Evolutionary conservation across 768 basidiomycete genomes (phyloP).

Genomic region (Leucocoprinus sp.): DNA sequence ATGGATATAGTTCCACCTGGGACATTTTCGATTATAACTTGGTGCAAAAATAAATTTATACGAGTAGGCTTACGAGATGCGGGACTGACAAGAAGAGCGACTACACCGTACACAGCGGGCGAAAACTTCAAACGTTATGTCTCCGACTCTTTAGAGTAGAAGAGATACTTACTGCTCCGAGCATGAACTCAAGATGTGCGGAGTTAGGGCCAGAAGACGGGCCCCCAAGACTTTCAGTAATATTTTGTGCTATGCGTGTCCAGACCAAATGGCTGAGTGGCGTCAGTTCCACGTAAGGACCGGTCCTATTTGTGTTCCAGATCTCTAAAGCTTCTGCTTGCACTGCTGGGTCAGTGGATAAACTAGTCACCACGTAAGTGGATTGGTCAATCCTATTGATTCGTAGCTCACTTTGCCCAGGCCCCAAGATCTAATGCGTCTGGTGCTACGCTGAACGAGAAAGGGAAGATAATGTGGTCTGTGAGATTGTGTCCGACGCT

Average conservation of each 20-base stretch:
- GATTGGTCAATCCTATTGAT: neutral
- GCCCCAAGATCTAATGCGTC: constrained; percentile 7
- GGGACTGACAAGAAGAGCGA: constrained; percentile 19
- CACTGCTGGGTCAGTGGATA: neutral
- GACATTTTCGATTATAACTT: constrained; percentile 9
- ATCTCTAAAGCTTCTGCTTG: constrained; percentile 3
- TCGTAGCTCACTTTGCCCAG: constrained; percentile 1
- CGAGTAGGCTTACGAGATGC: constrained; percentile 17
- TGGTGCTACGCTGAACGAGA: neutral
- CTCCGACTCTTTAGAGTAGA: constrained; percentile 3
- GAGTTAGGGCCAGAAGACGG: constrained; percentile 11
- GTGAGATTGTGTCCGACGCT: constrained; percentile 22
- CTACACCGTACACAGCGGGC: constrained; percentile 16
- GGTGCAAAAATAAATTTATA: neutral
- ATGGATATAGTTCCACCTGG: constrained; percentile 12
- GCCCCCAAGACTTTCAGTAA: constrained; percentile 4
- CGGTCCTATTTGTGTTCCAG: constrained; percentile 8
- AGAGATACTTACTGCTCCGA: constrained; percentile 1
- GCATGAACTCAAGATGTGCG: constrained; percentile 11
- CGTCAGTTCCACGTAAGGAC: neutral
- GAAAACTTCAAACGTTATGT: neutral
- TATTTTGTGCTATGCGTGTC: constrained; percentile 10
- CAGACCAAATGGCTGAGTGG: constrained; percentile 1
- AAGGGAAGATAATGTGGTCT: constrained; percentile 16
- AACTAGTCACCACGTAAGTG: neutral